Evolutionary conservation across 2,329 filamentous ascomycete species (phyloP).

Genomic region (Penicillium freii): DNA sequence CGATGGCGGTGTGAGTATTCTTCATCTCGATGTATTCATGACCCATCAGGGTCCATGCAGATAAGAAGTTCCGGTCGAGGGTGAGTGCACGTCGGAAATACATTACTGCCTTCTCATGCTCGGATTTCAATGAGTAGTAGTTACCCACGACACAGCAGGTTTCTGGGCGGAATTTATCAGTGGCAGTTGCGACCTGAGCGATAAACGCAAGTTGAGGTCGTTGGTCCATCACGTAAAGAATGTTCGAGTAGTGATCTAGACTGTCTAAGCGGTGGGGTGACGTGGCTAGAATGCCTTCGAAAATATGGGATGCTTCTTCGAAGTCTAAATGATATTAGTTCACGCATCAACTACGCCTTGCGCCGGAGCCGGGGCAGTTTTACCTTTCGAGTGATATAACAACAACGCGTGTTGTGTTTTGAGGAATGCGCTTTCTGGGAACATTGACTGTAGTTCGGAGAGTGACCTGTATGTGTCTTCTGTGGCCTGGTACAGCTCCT

Average conservation of each 20-base stretch:
- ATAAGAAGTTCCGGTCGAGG: conserved; percentile 83
- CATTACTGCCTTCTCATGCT: conserved; percentile 96
- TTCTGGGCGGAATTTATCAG: conserved; percentile 94
- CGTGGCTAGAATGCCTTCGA: conserved; percentile 65
- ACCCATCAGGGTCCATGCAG: conserved; percentile 97
- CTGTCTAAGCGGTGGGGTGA: conserved; percentile 74
- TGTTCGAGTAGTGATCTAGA: conserved; percentile 95
- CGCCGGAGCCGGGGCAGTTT: background rate
- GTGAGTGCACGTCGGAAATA: conserved; percentile 94
- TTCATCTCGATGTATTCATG: conserved; percentile 99
- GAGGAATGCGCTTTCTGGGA: conserved; percentile 84
- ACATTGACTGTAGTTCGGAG: conserved; percentile 75
- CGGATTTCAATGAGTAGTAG: conserved; percentile 90
- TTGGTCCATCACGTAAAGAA: conserved; percentile 87
- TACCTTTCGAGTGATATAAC: conserved; percentile 78
- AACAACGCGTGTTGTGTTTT: conserved; percentile 85
- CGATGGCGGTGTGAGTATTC: conserved; percentile 96
- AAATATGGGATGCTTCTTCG: conserved; percentile 61
- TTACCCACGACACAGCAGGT: conserved; percentile 97
- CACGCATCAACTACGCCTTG: background rate
- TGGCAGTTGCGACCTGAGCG: conserved; percentile 82
- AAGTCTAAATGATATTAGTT: conserved; percentile 49
- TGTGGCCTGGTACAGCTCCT: conserved; percentile 87
- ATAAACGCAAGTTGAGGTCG: conserved; percentile 88
- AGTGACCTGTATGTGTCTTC: conserved; percentile 71